phyloP scores from a whole-genome alignment of 139 green algal genomes.

The Picochlorum sp. region DNA sequence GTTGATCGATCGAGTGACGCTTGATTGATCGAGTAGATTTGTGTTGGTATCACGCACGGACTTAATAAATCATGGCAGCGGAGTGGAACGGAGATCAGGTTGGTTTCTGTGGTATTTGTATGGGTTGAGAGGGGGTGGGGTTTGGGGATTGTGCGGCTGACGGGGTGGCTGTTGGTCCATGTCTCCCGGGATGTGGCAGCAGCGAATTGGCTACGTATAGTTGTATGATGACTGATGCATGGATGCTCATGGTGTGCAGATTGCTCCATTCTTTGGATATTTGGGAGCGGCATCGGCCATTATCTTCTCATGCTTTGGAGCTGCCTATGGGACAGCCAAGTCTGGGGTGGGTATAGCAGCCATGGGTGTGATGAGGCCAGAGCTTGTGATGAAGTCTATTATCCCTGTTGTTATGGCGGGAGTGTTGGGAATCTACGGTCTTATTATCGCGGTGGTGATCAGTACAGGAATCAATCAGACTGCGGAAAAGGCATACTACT shows the following conservation, averaged over 20 bases:
- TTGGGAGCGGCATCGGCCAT: conserved; percentile 87
- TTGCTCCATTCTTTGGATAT: conserved; percentile 96
- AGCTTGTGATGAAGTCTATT: conserved; percentile 99
- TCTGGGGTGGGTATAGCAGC: conserved; percentile 94
- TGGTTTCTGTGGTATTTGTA: no score
- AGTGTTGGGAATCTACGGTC: conserved; percentile 98
- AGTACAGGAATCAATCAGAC: conserved; percentile 83
- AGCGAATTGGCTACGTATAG: no score
- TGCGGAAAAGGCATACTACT: conserved; percentile 74
- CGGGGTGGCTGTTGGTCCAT: no score
- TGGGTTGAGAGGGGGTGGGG: no score
- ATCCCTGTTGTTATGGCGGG: conserved; percentile 98
- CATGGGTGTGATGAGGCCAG: conserved; percentile 98
- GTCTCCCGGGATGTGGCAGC: no score
- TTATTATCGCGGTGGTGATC: conserved; percentile 99
- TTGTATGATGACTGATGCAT: not conserved
- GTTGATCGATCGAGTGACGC: no score
- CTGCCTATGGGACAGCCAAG: conserved; percentile 98
- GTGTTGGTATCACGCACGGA: no score
- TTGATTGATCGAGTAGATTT: no score
- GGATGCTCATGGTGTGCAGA: conserved; percentile 9
- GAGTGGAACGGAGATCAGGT: conserved; percentile 24
- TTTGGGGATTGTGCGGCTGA: no score
- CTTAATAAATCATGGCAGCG: not conserved
- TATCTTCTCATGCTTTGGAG: conserved; percentile 96